Evolutionary conservation across 805 yeast species (phyloP), one percentile per base, ranked within the genome.

Genomic region (Spathaspora passalidarum): DNA sequence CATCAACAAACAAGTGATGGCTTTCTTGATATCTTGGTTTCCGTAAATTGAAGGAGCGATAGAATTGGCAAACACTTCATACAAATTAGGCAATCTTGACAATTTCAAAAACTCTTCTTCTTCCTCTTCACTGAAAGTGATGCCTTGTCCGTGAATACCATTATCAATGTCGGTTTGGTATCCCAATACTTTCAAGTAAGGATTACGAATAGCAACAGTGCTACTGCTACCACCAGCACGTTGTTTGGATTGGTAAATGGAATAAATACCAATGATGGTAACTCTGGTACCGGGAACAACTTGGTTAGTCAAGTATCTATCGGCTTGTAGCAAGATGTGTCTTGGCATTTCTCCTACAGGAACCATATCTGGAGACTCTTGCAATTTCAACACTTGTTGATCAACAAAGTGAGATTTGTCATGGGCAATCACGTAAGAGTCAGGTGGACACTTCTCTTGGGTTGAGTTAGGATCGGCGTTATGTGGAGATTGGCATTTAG

Each of bases 271-370:
- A 38, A 89, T 81, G 37, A 92, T 78, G 7, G 96, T 89, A 55
- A 96, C 95, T 53, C 97, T 75, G 0, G 95, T 88, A 20, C 99
- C 99, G 0, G 99, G 99, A 35, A 92, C 86, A 23, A 94, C 90
- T 51, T 79, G 82, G 68, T 94, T 94, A 21, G 97, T 86, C 61
- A 94, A 72, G 56, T 87, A 88, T 50, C 99, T 78, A 63, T 94
- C 98, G 26, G 89, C 88, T 37, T 94, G 86, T 52, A 94, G 74
- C 48, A 88, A 61, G 35, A 94, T 84, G 59, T 94, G 96, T 55
- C 99, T 81, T 7, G 99, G 99, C 89, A 94, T 85, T 69, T 94
- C 99, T 54, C 99, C 99, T 22, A 94, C 96, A 1, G 99, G 99
- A 1, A 94, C 97, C 84, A 88, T 88, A 63, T 94, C 99, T 10